These are phyloP conservation scores for Letharia lupina DNA, from an alignment of 495 filamentous ascomycete genomes.

Conservation along the genomic window DNA sequence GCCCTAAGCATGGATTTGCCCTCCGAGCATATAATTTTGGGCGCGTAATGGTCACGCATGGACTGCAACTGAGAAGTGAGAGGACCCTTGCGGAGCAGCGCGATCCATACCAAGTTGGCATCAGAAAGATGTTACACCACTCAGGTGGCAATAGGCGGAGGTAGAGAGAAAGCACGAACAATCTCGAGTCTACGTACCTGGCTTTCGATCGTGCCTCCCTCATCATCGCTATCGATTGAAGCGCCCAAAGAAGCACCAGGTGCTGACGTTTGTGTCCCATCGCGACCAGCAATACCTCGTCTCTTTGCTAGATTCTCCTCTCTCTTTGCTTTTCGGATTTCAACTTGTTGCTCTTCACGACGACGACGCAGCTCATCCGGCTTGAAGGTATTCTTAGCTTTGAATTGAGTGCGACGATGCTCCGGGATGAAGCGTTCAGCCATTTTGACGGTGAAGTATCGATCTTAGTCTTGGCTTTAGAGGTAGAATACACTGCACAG, in stretches of 20 bases:
- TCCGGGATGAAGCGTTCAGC: conserved; percentile 98
- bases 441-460: conserved; percentile 44
- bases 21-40: neutral
- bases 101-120: neutral
- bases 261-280: conserved; percentile 50
- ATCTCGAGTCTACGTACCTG: conserved; percentile 65
- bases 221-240: conserved; percentile 93
- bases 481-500: neutral
- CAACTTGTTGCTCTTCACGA: conserved; percentile 97
- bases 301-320: conserved; percentile 98
- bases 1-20: neutral
- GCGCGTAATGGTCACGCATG: neutral
- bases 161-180: neutral
- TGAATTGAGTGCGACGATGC: conserved; percentile 97
- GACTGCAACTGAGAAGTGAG: neutral
- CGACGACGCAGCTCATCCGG: conserved; percentile 97
- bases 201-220: conserved; percentile 83
- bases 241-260: conserved; percentile 80
- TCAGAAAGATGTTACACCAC: neutral
- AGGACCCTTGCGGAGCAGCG: neutral
- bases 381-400: conserved; percentile 97
- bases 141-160: neutral
- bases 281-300: conserved; percentile 77
- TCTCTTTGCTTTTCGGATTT: conserved; percentile 95
- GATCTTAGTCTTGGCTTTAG: neutral